phyloP scores from a whole-genome alignment of 2,329 filamentous ascomycete species.

The Fusarium keratoplasticum region DNA sequence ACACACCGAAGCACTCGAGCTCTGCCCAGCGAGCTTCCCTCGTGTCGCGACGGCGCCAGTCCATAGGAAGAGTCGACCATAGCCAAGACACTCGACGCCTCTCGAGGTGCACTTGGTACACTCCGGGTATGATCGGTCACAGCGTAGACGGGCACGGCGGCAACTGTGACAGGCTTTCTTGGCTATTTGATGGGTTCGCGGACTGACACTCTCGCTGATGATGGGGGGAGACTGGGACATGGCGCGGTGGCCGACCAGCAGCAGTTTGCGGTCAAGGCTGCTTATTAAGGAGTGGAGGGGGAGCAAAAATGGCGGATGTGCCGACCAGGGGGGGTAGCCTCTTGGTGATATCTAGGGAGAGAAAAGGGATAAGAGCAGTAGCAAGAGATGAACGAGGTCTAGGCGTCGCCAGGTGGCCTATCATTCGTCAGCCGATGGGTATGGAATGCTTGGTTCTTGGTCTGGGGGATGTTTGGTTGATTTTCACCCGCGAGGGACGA shows the following conservation, averaged over 20 bases:
- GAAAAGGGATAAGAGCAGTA: neutral
- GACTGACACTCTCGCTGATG: slow-evolving; percentile 19
- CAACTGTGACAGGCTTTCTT: slow-evolving; percentile 63
- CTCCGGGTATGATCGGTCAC: slow-evolving; percentile 61
- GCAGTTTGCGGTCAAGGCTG: slow-evolving; percentile 6
- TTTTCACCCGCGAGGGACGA: slow-evolving; percentile 13
- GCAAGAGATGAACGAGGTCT: slow-evolving; percentile 3
- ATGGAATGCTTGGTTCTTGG: slow-evolving; percentile 27
- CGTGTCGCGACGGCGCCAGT: slow-evolving; percentile 59
- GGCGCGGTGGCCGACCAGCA: slow-evolving; percentile 1
- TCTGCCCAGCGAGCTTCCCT: slow-evolving; percentile 54
- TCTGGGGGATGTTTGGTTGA: slow-evolving; percentile 38
- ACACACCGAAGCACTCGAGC: slow-evolving; percentile 45
- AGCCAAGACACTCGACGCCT: slow-evolving; percentile 63
- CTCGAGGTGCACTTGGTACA: slow-evolving; percentile 62
- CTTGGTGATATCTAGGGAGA: neutral
- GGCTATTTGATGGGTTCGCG: slow-evolving; percentile 24
- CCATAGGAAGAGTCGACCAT: slow-evolving; percentile 65
- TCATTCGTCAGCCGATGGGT: slow-evolving; percentile 20
- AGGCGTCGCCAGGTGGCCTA: slow-evolving; percentile 12
- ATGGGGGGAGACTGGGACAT: slow-evolving; percentile 35
- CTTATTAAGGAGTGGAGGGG: slow-evolving; percentile 26
- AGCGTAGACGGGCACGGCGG: slow-evolving; percentile 62
- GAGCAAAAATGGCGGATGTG: neutral
- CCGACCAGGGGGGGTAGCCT: slow-evolving; percentile 1